Conservation (phyloP, 2,329 filamentous ascomycete species). For the Alternaria sp. region DNA sequence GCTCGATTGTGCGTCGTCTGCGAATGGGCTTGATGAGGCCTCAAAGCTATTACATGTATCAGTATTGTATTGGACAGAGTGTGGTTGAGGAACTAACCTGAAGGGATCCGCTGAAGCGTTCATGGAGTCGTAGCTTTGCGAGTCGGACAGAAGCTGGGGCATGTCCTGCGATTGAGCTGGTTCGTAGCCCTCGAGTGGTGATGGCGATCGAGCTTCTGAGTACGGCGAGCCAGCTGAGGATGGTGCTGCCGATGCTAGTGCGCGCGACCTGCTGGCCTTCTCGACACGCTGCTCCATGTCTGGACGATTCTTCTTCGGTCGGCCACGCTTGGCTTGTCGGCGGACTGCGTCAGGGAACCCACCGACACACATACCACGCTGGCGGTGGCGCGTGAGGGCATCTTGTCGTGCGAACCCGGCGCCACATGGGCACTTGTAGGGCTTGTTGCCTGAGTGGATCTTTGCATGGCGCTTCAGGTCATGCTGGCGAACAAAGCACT, state of each 20-base stretch:
- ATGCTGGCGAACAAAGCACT: slow-evolving; percentile 96
- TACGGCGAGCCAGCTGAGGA: slow-evolving; percentile 44
- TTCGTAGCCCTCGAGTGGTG: slow-evolving; percentile 34
- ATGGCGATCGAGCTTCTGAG: slow-evolving; percentile 40
- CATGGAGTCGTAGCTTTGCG: slow-evolving; percentile 36
- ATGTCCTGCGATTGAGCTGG: slow-evolving; percentile 27
- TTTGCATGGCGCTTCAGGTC: slow-evolving; percentile 97
- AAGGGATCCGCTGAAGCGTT: slow-evolving; percentile 41
- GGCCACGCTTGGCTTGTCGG: slow-evolving; percentile 70
- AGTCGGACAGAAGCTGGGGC: slow-evolving; percentile 27
- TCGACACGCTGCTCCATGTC: slow-evolving; percentile 64
- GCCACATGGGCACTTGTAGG: slow-evolving; percentile 91
- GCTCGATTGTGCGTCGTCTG: slow-evolving; percentile 31
- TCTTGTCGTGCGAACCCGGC: slow-evolving; percentile 96
- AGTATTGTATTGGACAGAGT: slow-evolving; percentile 10
- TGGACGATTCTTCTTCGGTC: slow-evolving; percentile 67
- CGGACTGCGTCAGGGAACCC: slow-evolving; percentile 83
- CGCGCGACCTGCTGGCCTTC: slow-evolving; percentile 60
- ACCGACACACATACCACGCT: slow-evolving; percentile 95
- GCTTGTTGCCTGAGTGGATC: slow-evolving; percentile 95
- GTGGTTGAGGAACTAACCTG: slow-evolving; percentile 17
- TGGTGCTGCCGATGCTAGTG: slow-evolving; percentile 41
- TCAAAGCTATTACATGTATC: slow-evolving; percentile 36
- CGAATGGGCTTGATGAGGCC: slow-evolving; percentile 37
- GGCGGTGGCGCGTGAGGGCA: slow-evolving; percentile 89